phyloP scores from a whole-genome alignment of 345 rosid species.

The Salix viminalis region DNA sequence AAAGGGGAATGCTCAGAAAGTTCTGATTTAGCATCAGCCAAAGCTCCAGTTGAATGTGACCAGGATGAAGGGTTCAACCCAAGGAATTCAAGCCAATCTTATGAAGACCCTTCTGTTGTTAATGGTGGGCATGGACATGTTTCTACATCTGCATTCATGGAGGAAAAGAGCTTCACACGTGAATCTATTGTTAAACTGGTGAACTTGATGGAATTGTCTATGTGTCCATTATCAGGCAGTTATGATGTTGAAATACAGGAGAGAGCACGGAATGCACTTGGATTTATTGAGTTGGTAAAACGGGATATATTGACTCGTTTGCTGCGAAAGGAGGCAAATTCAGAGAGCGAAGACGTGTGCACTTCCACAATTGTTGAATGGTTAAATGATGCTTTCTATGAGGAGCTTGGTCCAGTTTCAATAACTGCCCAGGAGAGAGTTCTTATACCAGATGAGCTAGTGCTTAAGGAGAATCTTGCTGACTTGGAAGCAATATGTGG shows the following conservation, averaged over 20 bases:
- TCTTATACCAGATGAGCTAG: constrained; percentile 56
- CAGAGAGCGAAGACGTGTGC: constrained; percentile 26
- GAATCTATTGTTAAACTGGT: constrained; percentile 52
- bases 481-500: constrained; percentile 61
- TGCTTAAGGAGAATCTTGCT: constrained; percentile 63
- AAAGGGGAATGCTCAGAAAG: constrained; percentile 15
- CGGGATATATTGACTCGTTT: constrained; percentile 29
- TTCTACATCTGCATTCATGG: constrained; percentile 25
- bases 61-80: constrained; percentile 30
- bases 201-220: constrained; percentile 47
- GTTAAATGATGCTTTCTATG: constrained; percentile 56
- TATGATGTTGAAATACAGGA: constrained; percentile 79
- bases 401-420: constrained; percentile 78
- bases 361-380: constrained; percentile 40
- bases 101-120: constrained; percentile 30
- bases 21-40: constrained; percentile 16
- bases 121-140: constrained; percentile 24
- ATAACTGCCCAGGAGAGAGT: constrained; percentile 62
- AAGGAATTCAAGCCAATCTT: constrained; percentile 25
- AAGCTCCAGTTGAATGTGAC: constrained; percentile 12
- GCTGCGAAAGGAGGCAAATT: constrained; percentile 20
- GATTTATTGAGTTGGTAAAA: constrained; percentile 56
- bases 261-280: constrained; percentile 67
- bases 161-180: constrained; percentile 27
- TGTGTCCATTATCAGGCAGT: constrained; percentile 48